Evolutionary conservation across 768 basidiomycete species (phyloP).

Genomic region (Amylocystis lapponica): DNA sequence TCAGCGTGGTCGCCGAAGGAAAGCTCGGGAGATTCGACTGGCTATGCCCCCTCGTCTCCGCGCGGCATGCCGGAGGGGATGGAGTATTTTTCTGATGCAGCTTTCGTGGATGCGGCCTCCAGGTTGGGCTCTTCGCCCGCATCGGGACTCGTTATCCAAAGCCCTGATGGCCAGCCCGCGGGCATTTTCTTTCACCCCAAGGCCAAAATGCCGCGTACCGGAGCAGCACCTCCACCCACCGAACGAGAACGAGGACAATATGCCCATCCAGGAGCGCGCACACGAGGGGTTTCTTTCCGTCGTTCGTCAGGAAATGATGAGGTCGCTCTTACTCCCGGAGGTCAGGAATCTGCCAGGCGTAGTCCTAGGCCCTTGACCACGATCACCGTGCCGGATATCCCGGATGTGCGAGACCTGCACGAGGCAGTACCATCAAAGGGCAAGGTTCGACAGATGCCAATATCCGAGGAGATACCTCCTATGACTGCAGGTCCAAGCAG

Average conservation of each 20-base stretch:
- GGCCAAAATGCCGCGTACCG: constrained; percentile 28
- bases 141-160: constrained; percentile 86
- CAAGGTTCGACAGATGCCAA: constrained; percentile 10
- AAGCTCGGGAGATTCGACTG: constrained; percentile 28
- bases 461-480: constrained; percentile 4
- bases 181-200: constrained; percentile 94
- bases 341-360: constrained; percentile 1
- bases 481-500: no score
- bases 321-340: constrained; percentile 3
- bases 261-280: constrained; percentile 2
- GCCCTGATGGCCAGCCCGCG: constrained; percentile 89
- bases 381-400: not conserved
- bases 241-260: constrained; percentile 23
- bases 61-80: constrained; percentile 62
- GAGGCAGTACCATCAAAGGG: constrained; percentile 2
- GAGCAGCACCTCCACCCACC: constrained; percentile 33
- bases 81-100: constrained; percentile 70
- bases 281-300: constrained; percentile 9
- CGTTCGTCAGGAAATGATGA: constrained; percentile 13
- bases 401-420: constrained; percentile 5
- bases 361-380: constrained; percentile 10
- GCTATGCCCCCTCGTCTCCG: constrained; percentile 59
- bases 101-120: constrained; percentile 55
- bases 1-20: constrained; percentile 53
- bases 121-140: constrained; percentile 72